Conservation (phyloP, 495 filamentous ascomycete species). For the Penicillium macrosclerotiorum region DNA sequence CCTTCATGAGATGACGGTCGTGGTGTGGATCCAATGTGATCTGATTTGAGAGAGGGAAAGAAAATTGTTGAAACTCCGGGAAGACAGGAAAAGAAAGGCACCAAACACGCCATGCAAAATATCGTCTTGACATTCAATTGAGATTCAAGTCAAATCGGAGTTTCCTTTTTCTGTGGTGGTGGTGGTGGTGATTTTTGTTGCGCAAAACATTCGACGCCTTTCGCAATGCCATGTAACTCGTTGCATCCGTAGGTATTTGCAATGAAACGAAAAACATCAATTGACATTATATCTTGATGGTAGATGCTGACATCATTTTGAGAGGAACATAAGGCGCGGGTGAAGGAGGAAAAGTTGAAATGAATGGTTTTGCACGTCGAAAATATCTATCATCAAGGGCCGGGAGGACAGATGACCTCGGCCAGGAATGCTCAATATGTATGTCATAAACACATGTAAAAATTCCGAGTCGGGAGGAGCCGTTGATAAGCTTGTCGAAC, state of each 20-base stretch:
- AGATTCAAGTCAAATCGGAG: constrained; percentile 17
- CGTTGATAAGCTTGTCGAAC: not conserved
- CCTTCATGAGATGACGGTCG: not conserved
- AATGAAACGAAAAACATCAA: constrained; percentile 10
- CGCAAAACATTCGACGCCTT: constrained; percentile 24
- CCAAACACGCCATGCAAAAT: constrained; percentile 27
- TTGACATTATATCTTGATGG: constrained; percentile 7
- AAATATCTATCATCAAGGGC: constrained; percentile 1
- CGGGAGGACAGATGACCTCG: not conserved
- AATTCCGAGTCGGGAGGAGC: constrained; percentile 6
- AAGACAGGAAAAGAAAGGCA: constrained; percentile 5
- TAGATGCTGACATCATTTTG: constrained; percentile 1
- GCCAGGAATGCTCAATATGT: constrained; percentile 14
- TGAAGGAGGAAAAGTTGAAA: no score
- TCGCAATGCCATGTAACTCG: constrained; percentile 29
- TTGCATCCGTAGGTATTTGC: constrained; percentile 30
- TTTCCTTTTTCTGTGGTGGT: constrained; percentile 16
- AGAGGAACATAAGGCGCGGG: not conserved
- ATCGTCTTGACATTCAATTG: constrained; percentile 22
- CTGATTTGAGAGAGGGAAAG: constrained; percentile 5
- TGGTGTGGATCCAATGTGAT: constrained; percentile 2
- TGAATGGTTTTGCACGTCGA: no score
- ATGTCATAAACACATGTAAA: constrained; percentile 15
- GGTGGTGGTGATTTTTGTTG: constrained; percentile 10
- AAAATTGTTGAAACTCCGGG: constrained; percentile 2